Conservation (phyloP, 345 rosid species). For the Dipteronia sinensis region DNA sequence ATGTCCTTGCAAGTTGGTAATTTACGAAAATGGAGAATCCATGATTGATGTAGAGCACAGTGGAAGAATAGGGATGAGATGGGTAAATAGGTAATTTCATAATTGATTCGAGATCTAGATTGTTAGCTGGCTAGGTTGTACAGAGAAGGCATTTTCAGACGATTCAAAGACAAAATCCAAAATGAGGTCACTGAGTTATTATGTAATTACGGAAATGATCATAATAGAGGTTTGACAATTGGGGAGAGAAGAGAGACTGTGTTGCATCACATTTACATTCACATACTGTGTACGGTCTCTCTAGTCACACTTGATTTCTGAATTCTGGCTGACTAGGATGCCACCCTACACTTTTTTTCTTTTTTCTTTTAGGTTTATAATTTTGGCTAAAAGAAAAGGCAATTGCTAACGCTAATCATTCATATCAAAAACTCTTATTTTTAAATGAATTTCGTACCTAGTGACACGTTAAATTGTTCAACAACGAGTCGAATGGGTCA, state of each 20-base stretch:
- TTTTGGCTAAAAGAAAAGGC: background rate
- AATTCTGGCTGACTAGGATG: background rate
- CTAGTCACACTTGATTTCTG: background rate
- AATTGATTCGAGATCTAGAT: background rate
- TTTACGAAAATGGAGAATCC: conserved; percentile 18
- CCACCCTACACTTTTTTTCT: background rate
- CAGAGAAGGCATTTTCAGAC: background rate
- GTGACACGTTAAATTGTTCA: too few species aligned
- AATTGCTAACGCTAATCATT: too few species aligned
- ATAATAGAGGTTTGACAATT: conserved; percentile 1
- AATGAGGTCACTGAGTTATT: conserved; percentile 19
- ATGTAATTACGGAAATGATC: conserved; percentile 19
- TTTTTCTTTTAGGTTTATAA: background rate
- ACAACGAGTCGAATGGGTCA: too few species aligned
- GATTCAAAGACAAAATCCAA: conserved; percentile 18
- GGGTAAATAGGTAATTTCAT: conserved; percentile 8
- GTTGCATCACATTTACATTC: conserved; percentile 6
- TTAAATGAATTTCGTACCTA: too few species aligned
- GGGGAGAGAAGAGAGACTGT: background rate
- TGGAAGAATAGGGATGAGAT: background rate
- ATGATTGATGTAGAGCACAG: background rate
- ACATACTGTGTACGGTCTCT: too few species aligned
- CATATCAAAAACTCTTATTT: too few species aligned
- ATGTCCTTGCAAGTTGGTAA: conserved; percentile 2
- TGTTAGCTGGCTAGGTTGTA: conserved; percentile 19